phyloP scores from a whole-genome alignment of 345 rosid species.

The Cochlearia excelsa region DNA sequence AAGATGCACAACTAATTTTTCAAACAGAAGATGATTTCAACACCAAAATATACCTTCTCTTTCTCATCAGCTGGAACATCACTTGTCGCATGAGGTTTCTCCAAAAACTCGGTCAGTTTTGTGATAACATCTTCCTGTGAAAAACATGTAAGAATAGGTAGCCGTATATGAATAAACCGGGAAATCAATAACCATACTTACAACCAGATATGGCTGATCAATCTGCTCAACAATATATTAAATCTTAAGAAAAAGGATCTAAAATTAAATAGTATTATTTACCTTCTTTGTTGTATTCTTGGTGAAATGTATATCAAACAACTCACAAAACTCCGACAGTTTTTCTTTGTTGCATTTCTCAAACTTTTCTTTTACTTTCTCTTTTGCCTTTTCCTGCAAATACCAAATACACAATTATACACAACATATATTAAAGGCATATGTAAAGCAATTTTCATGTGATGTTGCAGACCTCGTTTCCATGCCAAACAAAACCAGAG shows the following conservation, averaged over 20 bases:
- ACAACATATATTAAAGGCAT: background rate
- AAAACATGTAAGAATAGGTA: slow-evolving; percentile 16
- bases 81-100: slow-evolving; percentile 74
- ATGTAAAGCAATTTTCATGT: slow-evolving; percentile 6
- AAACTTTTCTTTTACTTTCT: slow-evolving; percentile 72
- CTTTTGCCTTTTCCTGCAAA: slow-evolving; percentile 78
- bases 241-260: slow-evolving; percentile 13
- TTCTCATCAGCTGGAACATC: slow-evolving; percentile 58
- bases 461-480: slow-evolving; percentile 64
- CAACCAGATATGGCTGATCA: slow-evolving; percentile 16
- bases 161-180: background rate
- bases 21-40: background rate
- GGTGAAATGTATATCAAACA: slow-evolving; percentile 64
- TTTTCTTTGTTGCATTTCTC: slow-evolving; percentile 89
- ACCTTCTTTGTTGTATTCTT: slow-evolving; percentile 83
- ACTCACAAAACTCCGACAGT: slow-evolving; percentile 72
- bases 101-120: slow-evolving; percentile 72
- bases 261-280: background rate
- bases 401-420: slow-evolving; percentile 16
- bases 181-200: slow-evolving; percentile 2
- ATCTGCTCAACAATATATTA: slow-evolving; percentile 9
- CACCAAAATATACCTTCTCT: slow-evolving; percentile 50
- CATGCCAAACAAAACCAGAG: slow-evolving; percentile 96
- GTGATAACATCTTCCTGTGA: slow-evolving; percentile 70
- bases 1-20: slow-evolving; percentile 9